phyloP scores from a whole-genome alignment of 306 rosid species.

The Fagus sylvatica region DNA sequence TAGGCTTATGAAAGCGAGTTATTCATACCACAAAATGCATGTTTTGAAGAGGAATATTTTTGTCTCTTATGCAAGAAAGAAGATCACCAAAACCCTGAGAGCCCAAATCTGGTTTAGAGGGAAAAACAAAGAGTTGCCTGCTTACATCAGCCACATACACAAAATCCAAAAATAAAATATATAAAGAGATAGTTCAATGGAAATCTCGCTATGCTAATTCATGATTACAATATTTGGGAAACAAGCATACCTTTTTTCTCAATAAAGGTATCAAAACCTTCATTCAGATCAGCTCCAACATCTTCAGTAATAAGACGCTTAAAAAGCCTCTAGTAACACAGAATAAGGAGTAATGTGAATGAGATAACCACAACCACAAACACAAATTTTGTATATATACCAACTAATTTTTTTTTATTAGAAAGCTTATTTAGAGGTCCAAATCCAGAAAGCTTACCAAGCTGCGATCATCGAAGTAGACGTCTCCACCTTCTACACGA shows the following conservation, averaged over 20 bases:
- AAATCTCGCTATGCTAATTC: neutral
- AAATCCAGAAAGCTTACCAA: conserved; percentile 56
- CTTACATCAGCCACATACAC: conserved; percentile 21
- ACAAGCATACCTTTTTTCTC: conserved; percentile 58
- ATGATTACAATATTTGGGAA: neutral
- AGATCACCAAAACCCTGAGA: conserved; percentile 91
- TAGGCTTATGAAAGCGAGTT: conserved; percentile 12
- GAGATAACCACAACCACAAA: conserved; percentile 6
- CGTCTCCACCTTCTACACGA: conserved; percentile 89
- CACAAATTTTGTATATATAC: conserved; percentile 1
- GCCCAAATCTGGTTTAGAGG: conserved; percentile 65
- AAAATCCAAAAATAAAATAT: conserved; percentile 18
- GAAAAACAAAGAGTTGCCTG: conserved; percentile 1
- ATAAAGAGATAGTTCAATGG: conserved; percentile 3
- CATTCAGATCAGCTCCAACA: conserved; percentile 78
- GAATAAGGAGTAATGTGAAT: neutral
- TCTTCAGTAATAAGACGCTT: conserved; percentile 89
- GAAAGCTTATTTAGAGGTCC: conserved; percentile 1
- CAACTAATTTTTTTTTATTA: neutral
- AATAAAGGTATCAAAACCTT: conserved; percentile 77
- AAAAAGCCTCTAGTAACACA: conserved; percentile 75
- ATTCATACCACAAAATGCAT: conserved; percentile 94
- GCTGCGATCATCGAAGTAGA: conserved; percentile 78
- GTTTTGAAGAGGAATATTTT: conserved; percentile 73
- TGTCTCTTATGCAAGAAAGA: conserved; percentile 86